Percentiles rank a stretch among this genome's conserved stretches.
These are phyloP conservation scores for Nymphaea thermarum DNA, from an alignment of 164 flowering plant genomes.

Conservation along the genomic window DNA sequence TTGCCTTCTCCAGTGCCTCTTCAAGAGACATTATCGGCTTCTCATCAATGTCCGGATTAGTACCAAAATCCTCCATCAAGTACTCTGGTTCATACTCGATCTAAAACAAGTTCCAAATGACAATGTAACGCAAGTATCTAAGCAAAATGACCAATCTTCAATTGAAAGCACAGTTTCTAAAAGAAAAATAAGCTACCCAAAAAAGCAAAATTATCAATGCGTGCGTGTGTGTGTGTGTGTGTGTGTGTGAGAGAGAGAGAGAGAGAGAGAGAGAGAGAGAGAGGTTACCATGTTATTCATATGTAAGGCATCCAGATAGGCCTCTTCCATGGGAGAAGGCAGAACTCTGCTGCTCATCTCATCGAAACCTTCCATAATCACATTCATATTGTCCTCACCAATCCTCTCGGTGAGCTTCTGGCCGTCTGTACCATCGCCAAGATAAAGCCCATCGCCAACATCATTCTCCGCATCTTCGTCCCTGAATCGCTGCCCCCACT, in stretches of 20 bases:
- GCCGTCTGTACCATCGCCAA: conserved; percentile 46
- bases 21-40: conserved; percentile 73
- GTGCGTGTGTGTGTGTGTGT: not conserved
- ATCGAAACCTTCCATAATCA: conserved; percentile 43
- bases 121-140: not conserved
- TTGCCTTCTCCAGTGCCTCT: conserved; percentile 71
- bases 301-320: conserved; percentile 42
- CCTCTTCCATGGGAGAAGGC: conserved; percentile 56
- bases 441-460: conserved; percentile 13
- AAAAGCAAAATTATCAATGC: not conserved
- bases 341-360: conserved; percentile 35
- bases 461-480: conserved; percentile 13
- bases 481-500: not conserved
- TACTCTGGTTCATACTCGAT: conserved; percentile 85
- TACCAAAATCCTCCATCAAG: conserved; percentile 54
- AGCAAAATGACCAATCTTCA: not conserved
- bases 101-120: conserved; percentile 25
- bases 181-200: not conserved
- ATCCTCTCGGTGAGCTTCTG: conserved; percentile 43
- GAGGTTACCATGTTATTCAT: conserved; percentile 37
- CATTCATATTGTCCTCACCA: conserved; percentile 43
- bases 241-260: not conserved
- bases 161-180: not conserved
- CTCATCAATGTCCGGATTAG: conserved; percentile 82
- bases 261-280: not conserved